Evolutionary conservation across 192 early-diverging fungal genomes (phyloP).

Genomic region (Linnemannia schmuckeri): DNA sequence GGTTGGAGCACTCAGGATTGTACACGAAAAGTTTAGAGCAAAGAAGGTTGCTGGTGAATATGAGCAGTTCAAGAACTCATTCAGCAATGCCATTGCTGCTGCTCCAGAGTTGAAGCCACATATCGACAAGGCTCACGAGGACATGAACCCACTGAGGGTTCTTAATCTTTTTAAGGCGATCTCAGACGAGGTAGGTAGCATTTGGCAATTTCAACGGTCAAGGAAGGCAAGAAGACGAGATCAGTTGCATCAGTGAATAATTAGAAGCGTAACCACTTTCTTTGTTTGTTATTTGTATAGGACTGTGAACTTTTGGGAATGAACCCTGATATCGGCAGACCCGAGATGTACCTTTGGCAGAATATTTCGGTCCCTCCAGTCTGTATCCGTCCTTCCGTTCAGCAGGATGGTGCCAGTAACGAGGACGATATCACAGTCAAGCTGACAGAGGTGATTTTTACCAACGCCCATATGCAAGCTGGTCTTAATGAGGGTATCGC

Average conservation of each 20-base stretch:
- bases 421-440: constrained; percentile 98
- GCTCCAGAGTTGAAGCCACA: constrained; percentile 84
- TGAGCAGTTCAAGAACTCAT: constrained; percentile 77
- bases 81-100: constrained; percentile 77
- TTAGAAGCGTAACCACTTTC: background rate
- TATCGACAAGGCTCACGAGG: constrained; percentile 90
- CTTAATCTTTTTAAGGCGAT: constrained; percentile 89
- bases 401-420: constrained; percentile 93
- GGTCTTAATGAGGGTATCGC: constrained; percentile 73
- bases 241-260: background rate
- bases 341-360: constrained; percentile 95
- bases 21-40: constrained; percentile 94
- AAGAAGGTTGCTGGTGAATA: constrained; percentile 83
- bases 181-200: constrained; percentile 74
- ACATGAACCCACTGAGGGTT: constrained; percentile 93
- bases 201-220: background rate
- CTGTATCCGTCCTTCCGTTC: constrained; percentile 95
- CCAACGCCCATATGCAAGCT: constrained; percentile 83
- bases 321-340: constrained; percentile 85
- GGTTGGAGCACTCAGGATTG: constrained; percentile 92
- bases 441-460: constrained; percentile 93
- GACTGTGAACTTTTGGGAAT: constrained; percentile 97
- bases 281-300: constrained; percentile 33
- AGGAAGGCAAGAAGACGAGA: background rate
- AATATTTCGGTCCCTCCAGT: constrained; percentile 96